Evolutionary conservation across 192 early-diverging fungal species (phyloP), one percentile per base, ranked within the genome.

Genomic region (Dispira simplex): DNA sequence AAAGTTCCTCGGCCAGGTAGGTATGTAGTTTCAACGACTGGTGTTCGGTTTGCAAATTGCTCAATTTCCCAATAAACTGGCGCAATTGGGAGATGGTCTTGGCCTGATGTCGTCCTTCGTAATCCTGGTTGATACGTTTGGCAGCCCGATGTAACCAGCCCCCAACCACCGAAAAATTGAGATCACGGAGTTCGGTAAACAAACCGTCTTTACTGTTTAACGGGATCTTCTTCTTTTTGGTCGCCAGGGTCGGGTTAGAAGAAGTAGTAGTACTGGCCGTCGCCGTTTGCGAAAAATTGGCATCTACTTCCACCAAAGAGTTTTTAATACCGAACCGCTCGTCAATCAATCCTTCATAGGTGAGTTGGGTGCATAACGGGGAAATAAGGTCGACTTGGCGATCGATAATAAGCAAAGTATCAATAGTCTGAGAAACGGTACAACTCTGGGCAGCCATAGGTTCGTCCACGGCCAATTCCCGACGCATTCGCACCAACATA

Each of bases 301-400:
- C 73, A 67, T 93, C 87, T 18, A 92, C 66, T 64, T 88, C 87
- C 0, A 88, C 83, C 68, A 90, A 87, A 0, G 85, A 87, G 66
- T 73, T 76, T 28, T 74, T 70, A 46, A 98, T 94, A 8, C 88
- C 86, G 66, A 89, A 93, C 11, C 88, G 79, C 70, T 98, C 96
- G 72, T 96, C 94, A 64, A 99, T 84, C 23, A 99, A 75, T 5
- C 96, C 96, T 74, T 97, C 90, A 71, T 97, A 99, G 0, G 96
- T 97, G 63, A 97, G 77, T 70, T 95, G 92, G 0, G 93, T 99
- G 66, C 92, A 87, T 43, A 99, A 72, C 11, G 93, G 95, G 5
- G 93, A 97, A 44, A 92, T 76, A 49, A 95, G 65, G 69, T 99
- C 96, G 5, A 93, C 91, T 23, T 78, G 80, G 2, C 95, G 79